phyloP scores from a whole-genome alignment of 108 stramenopile genomes.

The Nitzschia sp. region DNA sequence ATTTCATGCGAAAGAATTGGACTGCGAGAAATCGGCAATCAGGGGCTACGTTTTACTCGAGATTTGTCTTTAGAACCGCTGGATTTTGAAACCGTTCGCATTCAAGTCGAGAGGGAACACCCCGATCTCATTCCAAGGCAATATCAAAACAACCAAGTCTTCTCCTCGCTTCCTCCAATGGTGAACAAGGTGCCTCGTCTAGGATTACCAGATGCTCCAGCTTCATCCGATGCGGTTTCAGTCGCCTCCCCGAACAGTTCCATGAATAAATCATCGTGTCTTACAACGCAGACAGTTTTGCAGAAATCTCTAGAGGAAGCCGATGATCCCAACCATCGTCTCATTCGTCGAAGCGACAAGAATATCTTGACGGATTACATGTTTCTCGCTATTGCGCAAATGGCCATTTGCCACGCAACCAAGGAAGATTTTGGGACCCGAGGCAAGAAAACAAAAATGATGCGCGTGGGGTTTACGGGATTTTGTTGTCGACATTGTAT shows the following conservation, averaged over 20 bases:
- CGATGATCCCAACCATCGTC: conserved; percentile 10
- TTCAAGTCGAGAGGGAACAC: conserved; percentile 24
- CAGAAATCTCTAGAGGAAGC: conserved; percentile 30
- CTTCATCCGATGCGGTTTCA: background rate
- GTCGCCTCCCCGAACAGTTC: background rate
- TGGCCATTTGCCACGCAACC: conserved; percentile 50
- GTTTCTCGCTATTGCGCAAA: conserved; percentile 49
- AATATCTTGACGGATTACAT: conserved; percentile 39
- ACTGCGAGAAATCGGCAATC: conserved; percentile 29
- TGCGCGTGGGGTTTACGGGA: conserved; percentile 60
- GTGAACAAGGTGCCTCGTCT: background rate
- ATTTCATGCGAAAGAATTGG: conserved; percentile 52
- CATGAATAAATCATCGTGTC: background rate
- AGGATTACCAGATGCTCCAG: background rate
- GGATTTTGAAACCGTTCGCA: conserved; percentile 36
- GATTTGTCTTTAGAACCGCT: conserved; percentile 46
- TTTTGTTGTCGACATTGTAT: conserved; percentile 64
- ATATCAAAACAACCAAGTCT: background rate
- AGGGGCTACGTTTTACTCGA: conserved; percentile 50
- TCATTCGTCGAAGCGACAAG: conserved; percentile 29
- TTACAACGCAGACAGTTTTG: conserved; percentile 19
- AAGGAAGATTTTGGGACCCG: conserved; percentile 41
- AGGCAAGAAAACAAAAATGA: conserved; percentile 50
- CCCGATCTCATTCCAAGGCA: conserved; percentile 17
- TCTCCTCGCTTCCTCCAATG: background rate